Conservation (phyloP, 345 rosid species). For the Brassica napus region DNA sequence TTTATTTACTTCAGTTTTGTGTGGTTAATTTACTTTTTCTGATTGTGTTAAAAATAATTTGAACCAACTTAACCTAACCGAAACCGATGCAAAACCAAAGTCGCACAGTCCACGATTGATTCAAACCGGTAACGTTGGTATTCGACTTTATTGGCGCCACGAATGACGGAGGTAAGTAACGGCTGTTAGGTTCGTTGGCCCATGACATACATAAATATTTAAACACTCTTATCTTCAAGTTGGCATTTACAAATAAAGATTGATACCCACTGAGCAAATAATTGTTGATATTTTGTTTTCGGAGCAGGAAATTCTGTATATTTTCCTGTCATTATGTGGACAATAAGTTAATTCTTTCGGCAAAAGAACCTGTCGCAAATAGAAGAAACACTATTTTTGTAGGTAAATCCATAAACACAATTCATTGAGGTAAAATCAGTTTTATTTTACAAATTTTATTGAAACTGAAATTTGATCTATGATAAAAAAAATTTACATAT, state of each 20-base stretch:
- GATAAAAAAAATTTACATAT: not conserved
- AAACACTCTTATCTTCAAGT: not conserved
- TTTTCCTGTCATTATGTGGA: conserved; percentile 10
- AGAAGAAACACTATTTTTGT: not conserved
- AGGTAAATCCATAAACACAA: not conserved
- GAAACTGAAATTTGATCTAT: not conserved
- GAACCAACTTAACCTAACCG: not conserved
- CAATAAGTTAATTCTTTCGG: not conserved
- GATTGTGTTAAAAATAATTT: not conserved
- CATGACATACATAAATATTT: conserved; percentile 10
- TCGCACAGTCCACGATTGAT: not conserved
- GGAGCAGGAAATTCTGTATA: conserved; percentile 1
- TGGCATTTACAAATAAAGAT: not conserved
- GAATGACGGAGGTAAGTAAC: conserved; percentile 36
- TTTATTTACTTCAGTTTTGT: not conserved
- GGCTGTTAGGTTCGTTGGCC: conserved; percentile 43
- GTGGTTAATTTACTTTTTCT: not conserved
- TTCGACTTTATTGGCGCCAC: conserved; percentile 40
- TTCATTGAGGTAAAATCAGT: not conserved
- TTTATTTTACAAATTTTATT: not conserved
- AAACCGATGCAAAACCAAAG: not conserved
- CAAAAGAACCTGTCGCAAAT: not conserved
- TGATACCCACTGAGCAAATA: conserved; percentile 11
- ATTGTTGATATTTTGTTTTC: not conserved
- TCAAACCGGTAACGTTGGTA: conserved; percentile 29